A percentile compares a stretch with the other conserved stretches of the same genome.
These are phyloP conservation scores for Hagleromyces aurorensis DNA, from an alignment of 805 yeast genomes.

Conservation along the genomic window DNA sequence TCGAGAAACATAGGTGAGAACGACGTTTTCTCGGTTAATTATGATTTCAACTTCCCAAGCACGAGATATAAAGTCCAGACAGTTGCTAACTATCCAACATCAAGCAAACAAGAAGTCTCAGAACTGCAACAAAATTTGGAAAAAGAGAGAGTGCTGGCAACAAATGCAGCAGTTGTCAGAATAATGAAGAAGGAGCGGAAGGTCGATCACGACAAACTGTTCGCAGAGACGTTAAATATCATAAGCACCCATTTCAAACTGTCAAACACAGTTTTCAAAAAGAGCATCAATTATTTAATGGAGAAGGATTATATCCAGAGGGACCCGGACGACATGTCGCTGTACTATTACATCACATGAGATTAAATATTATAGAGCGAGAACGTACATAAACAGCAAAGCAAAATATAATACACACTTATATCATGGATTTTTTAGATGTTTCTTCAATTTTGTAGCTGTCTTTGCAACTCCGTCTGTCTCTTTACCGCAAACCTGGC, in stretches of 20 bases:
- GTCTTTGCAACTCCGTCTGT: constrained; percentile 56
- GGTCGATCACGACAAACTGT: constrained; percentile 53
- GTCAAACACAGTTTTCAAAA: constrained; percentile 56
- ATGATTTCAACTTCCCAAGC: constrained; percentile 58
- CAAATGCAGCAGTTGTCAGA: constrained; percentile 82
- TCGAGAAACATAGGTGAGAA: constrained; percentile 55
- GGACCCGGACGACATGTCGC: constrained; percentile 48
- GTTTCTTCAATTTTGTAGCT: constrained; percentile 34
- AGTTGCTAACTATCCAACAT: constrained; percentile 24
- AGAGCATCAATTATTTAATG: constrained; percentile 62
- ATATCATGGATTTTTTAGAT: constrained; percentile 11
- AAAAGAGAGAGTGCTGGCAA: constrained; percentile 56
- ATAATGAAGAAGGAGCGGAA: constrained; percentile 72
- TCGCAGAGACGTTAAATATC: constrained; percentile 57
- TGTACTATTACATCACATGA: constrained; percentile 34
- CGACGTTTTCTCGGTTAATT: constrained; percentile 64
- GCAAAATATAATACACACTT: neutral
- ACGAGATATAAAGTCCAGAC: constrained; percentile 69
- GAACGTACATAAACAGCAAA: neutral
- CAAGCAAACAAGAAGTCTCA: constrained; percentile 9
- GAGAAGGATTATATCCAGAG: constrained; percentile 78
- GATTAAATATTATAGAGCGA: neutral
- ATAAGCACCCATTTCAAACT: constrained; percentile 61
- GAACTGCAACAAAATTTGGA: constrained; percentile 50
- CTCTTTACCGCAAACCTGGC: constrained; percentile 51